Conservation (phyloP, 192 early-diverging fungal genomes). For the Gonapodya prolifera region DNA sequence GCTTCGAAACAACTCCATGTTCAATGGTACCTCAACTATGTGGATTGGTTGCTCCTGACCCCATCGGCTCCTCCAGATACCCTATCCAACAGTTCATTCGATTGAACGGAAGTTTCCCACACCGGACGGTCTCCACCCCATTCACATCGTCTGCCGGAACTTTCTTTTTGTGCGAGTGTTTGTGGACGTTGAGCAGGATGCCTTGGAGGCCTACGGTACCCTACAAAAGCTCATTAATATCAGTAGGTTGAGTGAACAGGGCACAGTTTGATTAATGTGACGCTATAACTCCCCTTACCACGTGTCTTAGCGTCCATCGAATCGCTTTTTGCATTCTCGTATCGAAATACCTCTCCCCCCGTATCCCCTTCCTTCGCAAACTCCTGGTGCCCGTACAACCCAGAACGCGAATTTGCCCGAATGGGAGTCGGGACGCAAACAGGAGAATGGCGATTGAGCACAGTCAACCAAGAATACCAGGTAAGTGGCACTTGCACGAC, state of each 20-base stretch:
- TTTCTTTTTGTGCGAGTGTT: slow-evolving; percentile 64
- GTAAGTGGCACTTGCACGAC: slow-evolving; percentile 21
- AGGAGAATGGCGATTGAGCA: slow-evolving; percentile 65
- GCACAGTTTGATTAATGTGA: background rate
- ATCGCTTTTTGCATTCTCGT: slow-evolving; percentile 67
- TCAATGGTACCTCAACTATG: background rate
- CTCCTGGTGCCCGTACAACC: slow-evolving; percentile 68
- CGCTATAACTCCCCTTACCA: too few species aligned
- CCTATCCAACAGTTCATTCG: slow-evolving; percentile 73
- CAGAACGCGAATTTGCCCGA: slow-evolving; percentile 61
- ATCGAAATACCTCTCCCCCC: slow-evolving; percentile 34
- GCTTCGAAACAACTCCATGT: background rate
- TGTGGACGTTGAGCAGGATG: slow-evolving; percentile 51
- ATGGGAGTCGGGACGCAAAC: slow-evolving; percentile 62
- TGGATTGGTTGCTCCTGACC: background rate
- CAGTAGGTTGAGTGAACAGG: slow-evolving; percentile 24
- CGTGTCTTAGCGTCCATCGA: slow-evolving; percentile 49
- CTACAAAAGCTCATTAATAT: slow-evolving; percentile 74
- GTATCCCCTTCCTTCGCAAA: slow-evolving; percentile 22
- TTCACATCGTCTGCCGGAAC: slow-evolving; percentile 64
- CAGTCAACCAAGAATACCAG: slow-evolving; percentile 58
- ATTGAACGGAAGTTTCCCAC: slow-evolving; percentile 44
- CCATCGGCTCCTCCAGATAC: slow-evolving; percentile 35
- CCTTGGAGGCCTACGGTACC: slow-evolving; percentile 59
- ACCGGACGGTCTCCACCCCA: slow-evolving; percentile 27